Percentiles rank a stretch among this genome's conserved stretches.
Evolutionary conservation across 164 flowering plant species (phyloP).

Genomic region (Tetracentron sinense): DNA sequence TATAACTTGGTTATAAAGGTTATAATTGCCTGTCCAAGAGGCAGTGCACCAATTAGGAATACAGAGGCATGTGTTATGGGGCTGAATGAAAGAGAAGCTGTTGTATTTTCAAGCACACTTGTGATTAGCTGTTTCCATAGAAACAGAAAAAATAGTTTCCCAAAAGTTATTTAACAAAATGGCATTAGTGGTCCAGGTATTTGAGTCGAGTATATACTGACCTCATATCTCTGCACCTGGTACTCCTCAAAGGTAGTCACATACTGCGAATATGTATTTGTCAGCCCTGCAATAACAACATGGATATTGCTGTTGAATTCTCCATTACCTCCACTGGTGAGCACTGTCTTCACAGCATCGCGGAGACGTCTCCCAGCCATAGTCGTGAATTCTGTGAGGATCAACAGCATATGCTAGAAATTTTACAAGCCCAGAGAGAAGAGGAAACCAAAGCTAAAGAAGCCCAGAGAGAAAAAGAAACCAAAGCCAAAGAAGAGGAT

Average conservation of each 20-base stretch:
- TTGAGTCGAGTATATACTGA: conserved; percentile 21
- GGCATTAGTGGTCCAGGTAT: background rate
- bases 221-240: conserved; percentile 93
- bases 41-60: no score
- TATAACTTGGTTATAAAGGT: no score
- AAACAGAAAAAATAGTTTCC: background rate
- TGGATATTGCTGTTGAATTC: conserved; percentile 49
- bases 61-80: no score
- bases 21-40: no score
- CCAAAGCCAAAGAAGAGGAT: background rate
- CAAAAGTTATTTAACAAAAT: background rate
- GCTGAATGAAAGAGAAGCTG: no score
- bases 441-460: background rate
- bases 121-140: background rate
- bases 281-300: conserved; percentile 90
- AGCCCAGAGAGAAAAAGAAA: background rate
- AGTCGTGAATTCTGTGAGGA: conserved; percentile 78
- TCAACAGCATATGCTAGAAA: background rate
- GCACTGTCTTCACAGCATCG: conserved; percentile 75
- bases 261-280: conserved; percentile 91
- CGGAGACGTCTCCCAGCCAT: conserved; percentile 99
- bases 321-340: conserved; percentile 37
- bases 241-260: conserved; percentile 95
- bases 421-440: background rate
- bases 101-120: background rate